A percentile compares a stretch with the other conserved stretches of the same genome.
Conservation (phyloP, 306 rosid species). For the Quercus parvula region DNA sequence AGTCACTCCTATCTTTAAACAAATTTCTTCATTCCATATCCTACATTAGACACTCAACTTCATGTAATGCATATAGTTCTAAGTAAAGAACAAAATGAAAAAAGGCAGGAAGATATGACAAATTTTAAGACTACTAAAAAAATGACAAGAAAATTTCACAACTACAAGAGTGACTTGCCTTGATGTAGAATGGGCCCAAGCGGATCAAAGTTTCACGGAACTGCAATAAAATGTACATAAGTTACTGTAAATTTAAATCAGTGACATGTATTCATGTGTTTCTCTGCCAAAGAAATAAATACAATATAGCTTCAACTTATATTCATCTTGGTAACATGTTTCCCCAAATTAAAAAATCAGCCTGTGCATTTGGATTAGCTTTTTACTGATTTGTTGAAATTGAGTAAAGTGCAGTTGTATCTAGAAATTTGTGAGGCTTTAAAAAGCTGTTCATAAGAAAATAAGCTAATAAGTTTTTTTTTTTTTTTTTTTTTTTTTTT, state of each 20-base stretch:
- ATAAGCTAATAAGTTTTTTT: too few relatives aligned
- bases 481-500: too few relatives aligned
- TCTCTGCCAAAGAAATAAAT: slow-evolving; percentile 14
- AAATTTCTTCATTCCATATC: too few relatives aligned
- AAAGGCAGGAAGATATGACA: background rate
- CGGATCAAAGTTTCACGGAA: slow-evolving; percentile 89
- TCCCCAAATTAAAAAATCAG: too few relatives aligned
- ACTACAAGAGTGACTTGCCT: slow-evolving; percentile 57
- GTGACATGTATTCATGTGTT: slow-evolving; percentile 1
- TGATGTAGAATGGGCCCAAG: slow-evolving; percentile 94
- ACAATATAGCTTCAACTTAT: slow-evolving; percentile 8
- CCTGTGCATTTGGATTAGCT: too few relatives aligned
- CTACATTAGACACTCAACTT: background rate
- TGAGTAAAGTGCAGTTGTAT: too few relatives aligned
- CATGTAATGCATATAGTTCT: background rate
- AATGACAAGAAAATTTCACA: slow-evolving; percentile 16
- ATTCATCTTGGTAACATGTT: background rate
- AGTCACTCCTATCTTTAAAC: too few relatives aligned
- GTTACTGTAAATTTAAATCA: slow-evolving; percentile 30
- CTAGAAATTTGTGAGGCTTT: too few relatives aligned
- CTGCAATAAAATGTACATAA: slow-evolving; percentile 59
- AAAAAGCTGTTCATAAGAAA: too few relatives aligned
- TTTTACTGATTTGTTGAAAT: too few relatives aligned
- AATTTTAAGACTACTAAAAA: background rate
- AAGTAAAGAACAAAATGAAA: background rate